Evolutionary conservation across 164 flowering plant species (phyloP), one percentile per base, ranked within the genome.

Genomic region (Macadamia tetraphylla): DNA sequence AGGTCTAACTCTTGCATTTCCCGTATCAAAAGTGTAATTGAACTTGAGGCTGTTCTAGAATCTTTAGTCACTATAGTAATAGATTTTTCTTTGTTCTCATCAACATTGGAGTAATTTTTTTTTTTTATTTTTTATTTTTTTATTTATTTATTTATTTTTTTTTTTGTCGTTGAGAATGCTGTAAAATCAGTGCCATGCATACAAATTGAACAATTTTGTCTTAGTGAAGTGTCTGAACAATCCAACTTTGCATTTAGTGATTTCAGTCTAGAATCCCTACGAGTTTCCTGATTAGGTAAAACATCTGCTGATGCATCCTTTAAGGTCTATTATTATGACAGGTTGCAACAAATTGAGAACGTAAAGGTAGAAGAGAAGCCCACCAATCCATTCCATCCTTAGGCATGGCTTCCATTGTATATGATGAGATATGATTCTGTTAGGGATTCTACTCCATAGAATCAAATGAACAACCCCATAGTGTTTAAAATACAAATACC

Each of bases 11-110:
- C 90, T 9, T 90, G 85, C 68, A 79, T 32, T 48, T 87, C 82
- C 46, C 46, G 65, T 30, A 78, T 68, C 69, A 79, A 61, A 46
- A 78, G 13, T 12, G 90, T 75, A 23, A 73, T 52, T 6, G 82
- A 76, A 62, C 78, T 75, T 6, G 88, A 72, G 2, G 75, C 66
- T 46, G 77, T 60, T 85, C 86, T n/a, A 10, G 29, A 31, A 63
- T 75, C 63, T 80, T 74, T 12, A 3, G 97, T 86, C 35, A 86
- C 90, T 56, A 90, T 56, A 68, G 94, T 91, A 80, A 86, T 61
- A 11, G 90, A 79, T 32, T 80, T 69, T 13, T 81, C 85, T 52
- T 62, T 77, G 12, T 29, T 52, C n/a, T 46, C 74, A 58, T 77
- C 76, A 32, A 43, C 63, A 18, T 63, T 62, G 31, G 75, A 73